Base-by-base conservation (phyloP, 805 yeast genomes). In the Spathaspora gorwiae region DNA sequence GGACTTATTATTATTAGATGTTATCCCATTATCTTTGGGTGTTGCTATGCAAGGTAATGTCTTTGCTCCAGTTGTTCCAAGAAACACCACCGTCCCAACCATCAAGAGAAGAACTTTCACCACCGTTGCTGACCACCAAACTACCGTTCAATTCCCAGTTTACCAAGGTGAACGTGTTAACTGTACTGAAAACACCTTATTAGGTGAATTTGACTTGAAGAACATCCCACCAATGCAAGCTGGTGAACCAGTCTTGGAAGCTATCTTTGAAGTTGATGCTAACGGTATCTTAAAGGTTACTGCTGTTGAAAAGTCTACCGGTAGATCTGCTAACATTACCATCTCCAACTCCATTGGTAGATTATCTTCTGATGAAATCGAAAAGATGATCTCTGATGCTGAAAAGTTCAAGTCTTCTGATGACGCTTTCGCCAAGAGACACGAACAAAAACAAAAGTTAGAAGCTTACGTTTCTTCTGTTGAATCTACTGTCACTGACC, bases 361-460 rank as follows among this genome's bases (percentile, higher is more conserved):
- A 68, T 69, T 71, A 62, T 71, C 76, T 34, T 64, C 74, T 54
- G 76, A 70, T 49, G 76, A 71, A 64, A 71, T 71, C 57, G 76
- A 71, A 65, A 66, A 70, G 67, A 71, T 71, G 76, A 70, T 71
- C 56, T 56, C 59, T 52, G 76, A 71, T 59, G 76, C 76, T 57
- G 76, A 71, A 62, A 71, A 71, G 60, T 71, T 90, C 96, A 92
- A 92, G 89, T 80, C 92, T 68, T 87, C 96, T 64, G 99, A 92
- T 76, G 97, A 92, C 71, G 97, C 95, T 65, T 94, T 92, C 87
- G 95, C 98, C 77, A 92, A 90, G 90, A 86, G 86, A 73, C 97
- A 92, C 80, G 98, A 94, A 83, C 94, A 96, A 70, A 92, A 90
- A 81, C 97, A 92, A 81, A 90, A 90, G 81, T 86, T 92, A 72